Conservation (phyloP, 305 asterid genomes). For the Fraxinus velutina region DNA sequence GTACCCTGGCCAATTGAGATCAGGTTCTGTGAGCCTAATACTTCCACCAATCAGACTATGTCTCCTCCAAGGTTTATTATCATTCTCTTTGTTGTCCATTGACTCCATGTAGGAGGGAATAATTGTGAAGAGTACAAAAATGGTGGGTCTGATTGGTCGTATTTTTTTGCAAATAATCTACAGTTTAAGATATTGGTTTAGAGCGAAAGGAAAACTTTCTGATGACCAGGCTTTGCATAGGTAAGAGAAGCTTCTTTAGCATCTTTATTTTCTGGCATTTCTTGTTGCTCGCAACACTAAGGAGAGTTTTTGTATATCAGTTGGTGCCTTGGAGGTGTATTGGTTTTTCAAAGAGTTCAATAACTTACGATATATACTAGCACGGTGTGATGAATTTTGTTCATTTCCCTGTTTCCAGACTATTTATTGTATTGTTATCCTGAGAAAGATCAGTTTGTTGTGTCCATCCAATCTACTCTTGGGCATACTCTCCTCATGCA, state of each 20-base stretch:
- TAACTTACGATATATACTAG: constrained; percentile 6
- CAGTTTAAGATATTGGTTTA: constrained; percentile 94
- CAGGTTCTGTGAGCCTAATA: constrained; percentile 77
- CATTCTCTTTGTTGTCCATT: constrained; percentile 11
- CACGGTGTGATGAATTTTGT: too few relatives aligned
- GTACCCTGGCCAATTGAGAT: constrained; percentile 92
- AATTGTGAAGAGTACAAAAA: constrained; percentile 12
- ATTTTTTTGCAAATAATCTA: constrained; percentile 23
- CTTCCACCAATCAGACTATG: constrained; percentile 57
- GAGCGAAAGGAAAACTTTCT: constrained; percentile 87
- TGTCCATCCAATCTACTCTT: background rate
- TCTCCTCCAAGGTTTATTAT: constrained; percentile 79
- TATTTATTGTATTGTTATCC: background rate
- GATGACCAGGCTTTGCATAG: constrained; percentile 94
- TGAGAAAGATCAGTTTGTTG: background rate
- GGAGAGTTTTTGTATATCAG: background rate
- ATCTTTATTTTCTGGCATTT: constrained; percentile 3
- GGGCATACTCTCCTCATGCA: background rate
- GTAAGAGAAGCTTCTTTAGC: constrained; percentile 36
- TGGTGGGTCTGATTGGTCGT: constrained; percentile 22
- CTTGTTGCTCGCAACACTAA: constrained; percentile 1
- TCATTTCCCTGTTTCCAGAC: too few relatives aligned
- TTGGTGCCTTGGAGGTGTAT: background rate
- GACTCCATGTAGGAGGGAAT: constrained; percentile 22
- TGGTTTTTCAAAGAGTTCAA: background rate